Evolutionary conservation across 768 basidiomycete species (phyloP).

Genomic region (Xerocomellus amylosporus): DNA sequence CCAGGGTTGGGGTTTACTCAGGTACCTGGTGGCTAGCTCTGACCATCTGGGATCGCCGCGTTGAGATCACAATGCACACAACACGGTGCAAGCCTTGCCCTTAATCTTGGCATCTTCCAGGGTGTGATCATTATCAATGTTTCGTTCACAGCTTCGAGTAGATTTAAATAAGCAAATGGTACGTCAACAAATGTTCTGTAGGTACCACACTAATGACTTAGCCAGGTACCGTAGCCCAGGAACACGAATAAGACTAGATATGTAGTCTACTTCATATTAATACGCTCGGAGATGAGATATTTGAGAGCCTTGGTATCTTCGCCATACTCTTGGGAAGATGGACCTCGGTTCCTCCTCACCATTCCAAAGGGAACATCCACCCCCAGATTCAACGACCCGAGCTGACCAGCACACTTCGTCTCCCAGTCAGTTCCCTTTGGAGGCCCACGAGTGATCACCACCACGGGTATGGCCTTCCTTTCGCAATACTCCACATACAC

Average conservation of each 20-base stretch:
- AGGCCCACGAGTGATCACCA: slow-evolving; percentile 21
- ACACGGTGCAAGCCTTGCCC: neutral
- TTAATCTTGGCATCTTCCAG: no score
- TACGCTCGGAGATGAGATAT: slow-evolving; percentile 7
- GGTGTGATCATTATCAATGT: neutral
- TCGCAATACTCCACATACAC: slow-evolving; percentile 27
- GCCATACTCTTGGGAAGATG: slow-evolving; percentile 7
- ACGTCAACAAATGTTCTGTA: neutral
- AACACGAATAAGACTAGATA: neutral
- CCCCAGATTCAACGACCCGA: slow-evolving; percentile 10
- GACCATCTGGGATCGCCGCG: no score
- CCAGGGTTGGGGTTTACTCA: neutral
- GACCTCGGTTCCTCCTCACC: slow-evolving; percentile 11
- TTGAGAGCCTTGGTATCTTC: slow-evolving; percentile 18
- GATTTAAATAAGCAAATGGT: neutral
- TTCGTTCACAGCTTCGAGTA: neutral
- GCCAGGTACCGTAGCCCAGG: neutral
- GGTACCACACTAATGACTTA: neutral
- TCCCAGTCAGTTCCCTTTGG: slow-evolving; percentile 6
- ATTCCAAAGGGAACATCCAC: slow-evolving; percentile 3
- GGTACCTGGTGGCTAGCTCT: neutral
- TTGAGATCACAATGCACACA: no score
- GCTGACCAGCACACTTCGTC: slow-evolving; percentile 10
- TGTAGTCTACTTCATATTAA: neutral
- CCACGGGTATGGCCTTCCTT: slow-evolving; percentile 16